Evolutionary conservation across 345 rosid genomes (phyloP).

Genomic region (Camelina sativa): DNA sequence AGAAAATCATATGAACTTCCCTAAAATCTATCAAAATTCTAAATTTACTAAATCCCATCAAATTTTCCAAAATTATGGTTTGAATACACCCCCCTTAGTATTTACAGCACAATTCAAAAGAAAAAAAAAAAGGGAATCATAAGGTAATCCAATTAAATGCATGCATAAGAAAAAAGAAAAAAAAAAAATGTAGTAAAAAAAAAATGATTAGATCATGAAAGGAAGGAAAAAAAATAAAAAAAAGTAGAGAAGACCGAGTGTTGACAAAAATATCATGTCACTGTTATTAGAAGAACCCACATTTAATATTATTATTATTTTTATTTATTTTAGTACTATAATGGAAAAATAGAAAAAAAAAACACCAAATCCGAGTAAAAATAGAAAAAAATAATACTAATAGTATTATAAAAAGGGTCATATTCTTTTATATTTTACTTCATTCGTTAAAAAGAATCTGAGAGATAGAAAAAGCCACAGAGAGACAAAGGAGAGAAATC

Average conservation of each 20-base stretch:
- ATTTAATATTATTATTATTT: slow-evolving; percentile 49
- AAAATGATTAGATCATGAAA: slow-evolving; percentile 22
- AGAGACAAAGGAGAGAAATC: slow-evolving; percentile 24
- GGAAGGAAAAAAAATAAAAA: not conserved
- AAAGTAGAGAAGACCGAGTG: slow-evolving; percentile 65
- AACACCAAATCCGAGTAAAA: slow-evolving; percentile 35
- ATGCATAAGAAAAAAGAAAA: slow-evolving; percentile 56
- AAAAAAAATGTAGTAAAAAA: slow-evolving; percentile 53
- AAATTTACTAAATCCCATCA: no score
- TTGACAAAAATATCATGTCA: slow-evolving; percentile 95
- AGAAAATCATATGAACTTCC: no score
- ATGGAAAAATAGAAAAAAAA: slow-evolving; percentile 37
- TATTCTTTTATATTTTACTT: slow-evolving; percentile 41
- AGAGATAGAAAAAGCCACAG: slow-evolving; percentile 40
- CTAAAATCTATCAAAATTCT: no score
- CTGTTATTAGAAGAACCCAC: slow-evolving; percentile 72
- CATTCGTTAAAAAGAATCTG: slow-evolving; percentile 38
- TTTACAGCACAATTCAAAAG: not conserved
- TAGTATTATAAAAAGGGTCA: slow-evolving; percentile 10
- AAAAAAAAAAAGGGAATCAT: not conserved
- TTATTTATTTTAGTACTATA: slow-evolving; percentile 26
- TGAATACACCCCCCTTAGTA: no score
- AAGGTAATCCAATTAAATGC: not conserved
- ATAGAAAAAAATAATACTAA: not conserved
- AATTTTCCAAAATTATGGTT: no score